Evolutionary conservation across 1,284 basidiomycete genomes (phyloP).

Genomic region (Irpex rosettiformis): DNA sequence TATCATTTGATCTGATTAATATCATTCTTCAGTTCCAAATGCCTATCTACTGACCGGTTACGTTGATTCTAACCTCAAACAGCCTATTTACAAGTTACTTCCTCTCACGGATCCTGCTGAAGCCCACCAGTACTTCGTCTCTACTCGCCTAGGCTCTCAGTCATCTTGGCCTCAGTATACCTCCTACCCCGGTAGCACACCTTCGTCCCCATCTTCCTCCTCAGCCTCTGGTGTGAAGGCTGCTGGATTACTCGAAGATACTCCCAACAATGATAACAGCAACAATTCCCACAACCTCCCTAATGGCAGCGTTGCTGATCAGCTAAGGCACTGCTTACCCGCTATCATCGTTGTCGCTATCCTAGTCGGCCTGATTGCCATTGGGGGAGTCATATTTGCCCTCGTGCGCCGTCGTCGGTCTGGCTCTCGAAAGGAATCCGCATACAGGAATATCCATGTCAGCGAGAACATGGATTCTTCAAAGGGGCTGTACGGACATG

Average conservation of each 20-base stretch:
- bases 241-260: background rate
- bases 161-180: background rate
- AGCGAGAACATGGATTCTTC: slow-evolving; percentile 16
- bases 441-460: slow-evolving; percentile 23
- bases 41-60: slow-evolving; percentile 5
- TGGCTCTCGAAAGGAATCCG: slow-evolving; percentile 13
- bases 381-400: slow-evolving; percentile 17
- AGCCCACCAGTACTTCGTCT: background rate
- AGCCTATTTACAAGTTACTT: slow-evolving; percentile 8
- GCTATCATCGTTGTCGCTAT: slow-evolving; percentile 22
- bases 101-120: slow-evolving; percentile 4
- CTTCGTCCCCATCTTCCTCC: background rate
- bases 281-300: slow-evolving; percentile 6
- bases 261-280: background rate
- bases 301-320: slow-evolving; percentile 13
- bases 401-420: slow-evolving; percentile 17
- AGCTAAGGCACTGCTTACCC: slow-evolving; percentile 25
- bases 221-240: background rate
- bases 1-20: background rate
- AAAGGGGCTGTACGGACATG: slow-evolving; percentile 23
- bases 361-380: slow-evolving; percentile 15
- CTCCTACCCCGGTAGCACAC: background rate
- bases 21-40: background rate
- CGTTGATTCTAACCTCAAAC: background rate
- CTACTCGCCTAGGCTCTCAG: background rate